Evolutionary conservation across 2,329 filamentous ascomycete species (phyloP), one percentile per base, ranked within the genome.

Genomic region (Cercospora zeae-maydis): DNA sequence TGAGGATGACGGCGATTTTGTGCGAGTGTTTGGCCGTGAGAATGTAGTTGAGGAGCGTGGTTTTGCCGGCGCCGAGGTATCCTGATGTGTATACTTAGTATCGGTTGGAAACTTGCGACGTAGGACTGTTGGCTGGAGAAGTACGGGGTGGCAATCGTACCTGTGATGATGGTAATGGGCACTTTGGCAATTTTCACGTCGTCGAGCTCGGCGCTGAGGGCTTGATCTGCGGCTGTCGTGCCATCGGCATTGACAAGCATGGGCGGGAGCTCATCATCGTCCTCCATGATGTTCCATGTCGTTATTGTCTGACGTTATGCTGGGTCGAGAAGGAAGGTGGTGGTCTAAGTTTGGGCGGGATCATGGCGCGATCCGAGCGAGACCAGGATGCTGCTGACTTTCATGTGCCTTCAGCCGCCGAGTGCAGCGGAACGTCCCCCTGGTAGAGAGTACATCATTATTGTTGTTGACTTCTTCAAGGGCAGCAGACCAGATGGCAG

Each of bases 1-100:
- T 99, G 80, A 99, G 86, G 62, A 99, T 98, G 13, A 99, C 95
- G 10, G 95, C 95, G 75, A 99, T 95, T 73, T 92, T 96, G 82
- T 98, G 98, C 76, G 93, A 93, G 82, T 99, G 95, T 65, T 93
- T 88, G 62, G 93, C 92, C 30, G 90, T 96, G 58, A 99, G 81
- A 65, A 99, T 98, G 76, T 98, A 96, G 76, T 99, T 98, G 63
- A 99, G 81, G 31, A 98, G 78, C 0, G 93, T 98, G 0, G 93
- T 98, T 78, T 99, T 99, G 16, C 95, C 95, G 8, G 95, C 92
- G 16, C 95, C 95, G 3, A 99, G 84, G 73, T 99, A 99, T 3
- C 95, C 92, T 95, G 66, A 2, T 19, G 2, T 21, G 16, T 47
- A 1, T 47, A 1, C 6, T 24, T 21, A 45, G 14, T 1, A 16